Evolutionary conservation across 805 yeast species (phyloP).

Genomic region (Candida ponderosae): DNA sequence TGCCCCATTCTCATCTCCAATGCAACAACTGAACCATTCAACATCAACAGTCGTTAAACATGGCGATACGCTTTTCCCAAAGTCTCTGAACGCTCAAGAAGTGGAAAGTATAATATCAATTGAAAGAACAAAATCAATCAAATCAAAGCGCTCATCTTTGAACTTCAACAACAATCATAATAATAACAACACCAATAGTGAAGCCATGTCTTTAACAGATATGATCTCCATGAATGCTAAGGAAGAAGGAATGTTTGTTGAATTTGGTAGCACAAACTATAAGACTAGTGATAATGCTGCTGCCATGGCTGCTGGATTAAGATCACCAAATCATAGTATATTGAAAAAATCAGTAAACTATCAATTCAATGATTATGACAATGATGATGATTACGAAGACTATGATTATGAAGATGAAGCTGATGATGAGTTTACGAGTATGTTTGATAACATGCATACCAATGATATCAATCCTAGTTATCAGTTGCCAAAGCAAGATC

Average conservation of each 20-base stretch:
- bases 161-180: conserved; percentile 3
- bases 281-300: background rate
- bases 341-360: conserved; percentile 20
- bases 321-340: conserved; percentile 30
- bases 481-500: background rate
- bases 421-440: conserved; percentile 11
- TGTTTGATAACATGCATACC: conserved; percentile 3
- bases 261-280: conserved; percentile 11
- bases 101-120: conserved; percentile 67
- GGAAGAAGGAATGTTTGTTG: conserved; percentile 43
- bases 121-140: conserved; percentile 60
- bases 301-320: conserved; percentile 1
- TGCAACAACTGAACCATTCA: conserved; percentile 2
- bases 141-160: conserved; percentile 25
- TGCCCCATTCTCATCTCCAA: background rate
- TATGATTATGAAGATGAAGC: conserved; percentile 1
- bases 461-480: background rate
- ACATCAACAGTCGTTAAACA: conserved; percentile 22
- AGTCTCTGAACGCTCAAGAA: conserved; percentile 55
- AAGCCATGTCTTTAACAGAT: conserved; percentile 15
- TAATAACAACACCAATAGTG: background rate
- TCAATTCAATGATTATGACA: conserved; percentile 1
- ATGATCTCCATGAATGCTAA: conserved; percentile 29
- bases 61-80: conserved; percentile 66
- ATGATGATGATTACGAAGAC: conserved; percentile 1